phyloP scores from a whole-genome alignment of 805 yeast species.

The Saccharomycopsis capsularis region DNA sequence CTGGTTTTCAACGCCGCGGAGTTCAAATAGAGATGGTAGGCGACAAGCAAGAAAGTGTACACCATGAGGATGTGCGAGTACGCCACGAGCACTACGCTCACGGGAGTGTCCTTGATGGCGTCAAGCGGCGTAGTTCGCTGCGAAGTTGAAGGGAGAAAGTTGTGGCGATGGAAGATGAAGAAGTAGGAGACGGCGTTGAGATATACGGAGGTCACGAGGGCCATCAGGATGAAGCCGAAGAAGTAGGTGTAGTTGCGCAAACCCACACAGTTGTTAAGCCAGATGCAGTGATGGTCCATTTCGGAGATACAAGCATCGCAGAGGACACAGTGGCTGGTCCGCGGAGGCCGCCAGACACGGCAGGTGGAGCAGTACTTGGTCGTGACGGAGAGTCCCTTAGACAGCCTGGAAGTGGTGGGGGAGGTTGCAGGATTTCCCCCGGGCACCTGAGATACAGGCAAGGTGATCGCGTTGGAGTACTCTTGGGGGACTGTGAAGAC shows the following conservation, averaged over 20 bases:
- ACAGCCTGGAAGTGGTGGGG: too few relatives aligned
- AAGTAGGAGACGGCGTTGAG: constrained; percentile 30
- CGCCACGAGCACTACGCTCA: constrained; percentile 47
- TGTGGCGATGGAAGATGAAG: constrained; percentile 25
- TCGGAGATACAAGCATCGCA: constrained; percentile 58
- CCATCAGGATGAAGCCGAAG: constrained; percentile 40
- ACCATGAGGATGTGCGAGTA: constrained; percentile 38
- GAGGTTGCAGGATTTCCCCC: background rate
- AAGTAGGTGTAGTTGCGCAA: constrained; percentile 63
- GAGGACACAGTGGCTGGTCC: constrained; percentile 66
- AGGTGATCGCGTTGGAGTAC: constrained; percentile 41
- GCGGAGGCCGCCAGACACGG: constrained; percentile 67
- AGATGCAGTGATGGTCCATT: constrained; percentile 66
- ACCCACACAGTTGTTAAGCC: constrained; percentile 74
- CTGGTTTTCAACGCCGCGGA: constrained; percentile 61
- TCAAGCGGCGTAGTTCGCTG: constrained; percentile 24
- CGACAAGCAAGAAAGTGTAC: constrained; percentile 50
- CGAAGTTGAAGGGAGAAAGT: constrained; percentile 3
- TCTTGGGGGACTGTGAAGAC: constrained; percentile 45
- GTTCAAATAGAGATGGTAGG: constrained; percentile 49
- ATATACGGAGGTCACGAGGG: constrained; percentile 28
- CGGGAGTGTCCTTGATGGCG: constrained; percentile 27
- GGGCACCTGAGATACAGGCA: constrained; percentile 32
- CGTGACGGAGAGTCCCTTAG: constrained; percentile 30
- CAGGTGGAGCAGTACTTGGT: constrained; percentile 61